phyloP scores from a whole-genome alignment of 306 rosid genomes.

The Pachyrhizus erosus region DNA sequence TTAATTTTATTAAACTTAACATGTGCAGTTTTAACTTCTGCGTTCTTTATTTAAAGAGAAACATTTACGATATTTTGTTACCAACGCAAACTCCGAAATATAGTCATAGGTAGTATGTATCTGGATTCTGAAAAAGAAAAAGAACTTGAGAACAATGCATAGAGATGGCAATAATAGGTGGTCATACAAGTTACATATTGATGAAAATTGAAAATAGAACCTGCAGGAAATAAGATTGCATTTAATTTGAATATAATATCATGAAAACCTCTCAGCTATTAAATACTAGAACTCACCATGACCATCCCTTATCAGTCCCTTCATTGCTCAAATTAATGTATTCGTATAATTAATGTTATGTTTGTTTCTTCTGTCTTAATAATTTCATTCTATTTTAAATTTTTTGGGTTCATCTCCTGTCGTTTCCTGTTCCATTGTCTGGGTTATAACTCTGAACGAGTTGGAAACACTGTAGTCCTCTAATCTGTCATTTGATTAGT shows the following conservation, averaged over 20 bases:
- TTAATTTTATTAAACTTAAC: slow-evolving; percentile 19
- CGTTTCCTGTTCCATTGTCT: slow-evolving; percentile 45
- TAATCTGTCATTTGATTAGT: slow-evolving; percentile 46
- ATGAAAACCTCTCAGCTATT: slow-evolving; percentile 28
- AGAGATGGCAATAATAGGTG: not conserved
- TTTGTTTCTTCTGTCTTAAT: slow-evolving; percentile 23
- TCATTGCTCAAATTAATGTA: slow-evolving; percentile 11
- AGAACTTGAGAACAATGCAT: not conserved
- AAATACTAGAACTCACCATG: not conserved
- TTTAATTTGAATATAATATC: slow-evolving; percentile 16
- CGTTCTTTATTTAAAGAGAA: not conserved
- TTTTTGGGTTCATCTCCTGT: slow-evolving; percentile 35
- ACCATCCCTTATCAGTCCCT: too few relatives aligned
- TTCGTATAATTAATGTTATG: slow-evolving; percentile 27
- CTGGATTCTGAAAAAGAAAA: not conserved
- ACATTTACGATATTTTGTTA: slow-evolving; percentile 2
- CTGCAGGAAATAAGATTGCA: slow-evolving; percentile 9
- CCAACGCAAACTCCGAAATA: not conserved
- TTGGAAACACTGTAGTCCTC: slow-evolving; percentile 42
- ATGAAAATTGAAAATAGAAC: slow-evolving; percentile 30
- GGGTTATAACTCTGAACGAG: slow-evolving; percentile 51
- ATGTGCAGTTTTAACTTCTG: slow-evolving; percentile 36
- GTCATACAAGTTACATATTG: not conserved
- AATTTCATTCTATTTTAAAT: not conserved
- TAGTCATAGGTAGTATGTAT: not conserved